phyloP scores from a whole-genome alignment of 257 asterid species.

The Knoxia roxburghii region DNA sequence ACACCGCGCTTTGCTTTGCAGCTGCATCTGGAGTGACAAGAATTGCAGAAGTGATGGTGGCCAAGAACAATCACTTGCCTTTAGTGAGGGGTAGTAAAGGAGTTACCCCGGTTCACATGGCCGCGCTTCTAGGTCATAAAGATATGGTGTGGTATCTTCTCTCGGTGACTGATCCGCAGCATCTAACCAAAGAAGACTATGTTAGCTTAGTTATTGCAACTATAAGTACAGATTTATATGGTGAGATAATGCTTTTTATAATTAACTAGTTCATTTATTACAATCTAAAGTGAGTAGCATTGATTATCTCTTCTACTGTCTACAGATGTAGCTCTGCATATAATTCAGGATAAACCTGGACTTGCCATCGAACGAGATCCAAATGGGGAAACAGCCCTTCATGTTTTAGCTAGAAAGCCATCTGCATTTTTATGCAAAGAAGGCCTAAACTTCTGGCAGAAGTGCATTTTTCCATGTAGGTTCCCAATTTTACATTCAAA shows the following conservation, averaged over 20 bases:
- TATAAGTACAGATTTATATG: slow-evolving; percentile 30
- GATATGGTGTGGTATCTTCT: slow-evolving; percentile 37
- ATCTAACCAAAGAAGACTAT: slow-evolving; percentile 26
- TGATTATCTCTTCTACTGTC: neutral
- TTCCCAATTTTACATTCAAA: slow-evolving; percentile 5
- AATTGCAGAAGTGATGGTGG: slow-evolving; percentile 30
- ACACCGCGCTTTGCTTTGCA: slow-evolving; percentile 37
- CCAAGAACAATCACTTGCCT: slow-evolving; percentile 20
- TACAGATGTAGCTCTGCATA: slow-evolving; percentile 28
- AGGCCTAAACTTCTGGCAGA: slow-evolving; percentile 24
- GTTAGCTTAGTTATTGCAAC: slow-evolving; percentile 24
- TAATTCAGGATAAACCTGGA: slow-evolving; percentile 24
- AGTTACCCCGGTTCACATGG: slow-evolving; percentile 36
- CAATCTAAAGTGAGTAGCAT: neutral
- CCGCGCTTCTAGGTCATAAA: slow-evolving; percentile 30
- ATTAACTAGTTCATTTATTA: neutral
- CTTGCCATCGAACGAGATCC: slow-evolving; percentile 30
- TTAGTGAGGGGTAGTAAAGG: slow-evolving; percentile 36
- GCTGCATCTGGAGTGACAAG: slow-evolving; percentile 33
- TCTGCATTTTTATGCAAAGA: slow-evolving; percentile 22
- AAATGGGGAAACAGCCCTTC: slow-evolving; percentile 32
- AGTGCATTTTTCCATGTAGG: slow-evolving; percentile 23
- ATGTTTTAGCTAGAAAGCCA: slow-evolving; percentile 31
- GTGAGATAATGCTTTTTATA: slow-evolving; percentile 6
- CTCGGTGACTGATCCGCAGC: slow-evolving; percentile 21